These are phyloP conservation scores for Aschersonia sp. DNA, from an alignment of 2,329 filamentous ascomycete genomes.

Conservation along the genomic window DNA sequence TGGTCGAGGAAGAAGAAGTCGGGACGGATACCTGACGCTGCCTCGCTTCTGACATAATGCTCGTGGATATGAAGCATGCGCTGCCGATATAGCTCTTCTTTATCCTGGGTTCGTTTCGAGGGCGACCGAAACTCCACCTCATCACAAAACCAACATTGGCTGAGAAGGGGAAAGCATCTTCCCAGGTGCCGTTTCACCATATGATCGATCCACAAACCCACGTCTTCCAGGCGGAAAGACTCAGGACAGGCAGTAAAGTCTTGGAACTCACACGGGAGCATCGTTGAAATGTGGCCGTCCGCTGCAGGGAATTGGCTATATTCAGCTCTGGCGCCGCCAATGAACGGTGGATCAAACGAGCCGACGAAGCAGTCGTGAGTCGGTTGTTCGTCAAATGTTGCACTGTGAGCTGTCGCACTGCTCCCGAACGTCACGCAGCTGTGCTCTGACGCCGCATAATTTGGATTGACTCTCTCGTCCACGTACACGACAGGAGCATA, in stretches of 20 bases:
- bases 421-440: constrained; percentile 2
- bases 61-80: constrained; percentile 35
- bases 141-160: constrained; percentile 38
- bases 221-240: constrained; percentile 20
- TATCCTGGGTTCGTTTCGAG: constrained; percentile 1
- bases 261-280: constrained; percentile 31
- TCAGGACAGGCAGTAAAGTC: constrained; percentile 18
- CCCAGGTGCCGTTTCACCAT: constrained; percentile 21
- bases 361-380: too few species aligned
- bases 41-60: constrained; percentile 22
- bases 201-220: constrained; percentile 31
- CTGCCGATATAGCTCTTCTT: constrained; percentile 13
- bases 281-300: not conserved
- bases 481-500: constrained; percentile 1
- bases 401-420: constrained; percentile 5
- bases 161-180: constrained; percentile 17
- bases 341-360: constrained; percentile 2
- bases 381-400: constrained; percentile 3
- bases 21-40: constrained; percentile 14
- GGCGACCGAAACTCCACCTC: constrained; percentile 14
- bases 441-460: not conserved
- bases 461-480: not conserved
- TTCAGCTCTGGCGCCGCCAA: constrained; percentile 4
- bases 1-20: constrained; percentile 28
- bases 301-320: constrained; percentile 5